These are phyloP conservation scores for Taiozyma onychis DNA, from an alignment of 1,139 yeast species.

Conservation along the genomic window DNA sequence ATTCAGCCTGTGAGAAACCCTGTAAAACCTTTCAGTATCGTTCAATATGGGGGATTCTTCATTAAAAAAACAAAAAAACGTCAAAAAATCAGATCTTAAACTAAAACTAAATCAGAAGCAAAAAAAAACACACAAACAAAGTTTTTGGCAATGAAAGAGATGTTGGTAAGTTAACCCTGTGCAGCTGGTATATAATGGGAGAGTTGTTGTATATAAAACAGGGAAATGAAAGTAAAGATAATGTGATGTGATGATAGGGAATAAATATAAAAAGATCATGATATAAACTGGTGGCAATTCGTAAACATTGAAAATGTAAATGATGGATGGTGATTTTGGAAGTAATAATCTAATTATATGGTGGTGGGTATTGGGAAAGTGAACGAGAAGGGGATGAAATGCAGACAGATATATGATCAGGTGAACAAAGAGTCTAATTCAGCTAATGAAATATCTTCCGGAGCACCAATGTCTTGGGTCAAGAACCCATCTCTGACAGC, in stretches of 20 bases:
- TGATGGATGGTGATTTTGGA: neutral
- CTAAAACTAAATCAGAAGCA: neutral
- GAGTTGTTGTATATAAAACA: neutral
- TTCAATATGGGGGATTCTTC: neutral
- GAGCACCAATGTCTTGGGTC: slow-evolving; percentile 69
- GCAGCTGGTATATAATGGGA: neutral
- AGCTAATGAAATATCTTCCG: slow-evolving; percentile 69
- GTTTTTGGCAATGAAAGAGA: neutral
- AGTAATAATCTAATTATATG: neutral
- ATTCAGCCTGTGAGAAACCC: neutral
- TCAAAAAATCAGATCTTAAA: neutral
- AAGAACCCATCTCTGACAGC: slow-evolving; percentile 70
- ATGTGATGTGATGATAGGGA: neutral
- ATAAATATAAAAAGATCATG: neutral
- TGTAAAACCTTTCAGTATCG: neutral
- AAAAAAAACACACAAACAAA: neutral
- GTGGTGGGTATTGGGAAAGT: neutral
- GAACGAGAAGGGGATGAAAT: neutral
- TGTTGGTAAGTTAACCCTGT: neutral
- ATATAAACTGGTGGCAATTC: neutral
- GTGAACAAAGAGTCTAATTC: slow-evolving; percentile 62
- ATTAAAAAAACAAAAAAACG: neutral
- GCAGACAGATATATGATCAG: neutral
- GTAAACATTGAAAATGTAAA: neutral
- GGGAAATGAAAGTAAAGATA: neutral